phyloP scores from a whole-genome alignment of 2,329 filamentous ascomycete species.

The Rhynchosporium agropyri region DNA sequence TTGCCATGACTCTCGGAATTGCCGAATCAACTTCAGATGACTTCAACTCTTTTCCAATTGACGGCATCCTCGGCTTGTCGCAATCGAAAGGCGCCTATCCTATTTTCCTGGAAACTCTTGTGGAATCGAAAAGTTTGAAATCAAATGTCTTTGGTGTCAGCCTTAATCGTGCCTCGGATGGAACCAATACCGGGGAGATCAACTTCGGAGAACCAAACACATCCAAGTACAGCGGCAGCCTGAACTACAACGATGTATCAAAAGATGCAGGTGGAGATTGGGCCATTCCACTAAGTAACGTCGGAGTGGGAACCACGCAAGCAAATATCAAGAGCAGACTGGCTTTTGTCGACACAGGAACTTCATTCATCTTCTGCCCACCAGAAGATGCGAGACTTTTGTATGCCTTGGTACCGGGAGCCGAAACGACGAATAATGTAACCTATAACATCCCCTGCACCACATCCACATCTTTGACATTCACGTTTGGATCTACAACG shows the following conservation, averaged over 20 bases:
- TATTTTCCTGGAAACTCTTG: slow-evolving; percentile 68
- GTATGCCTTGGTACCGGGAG: slow-evolving; percentile 65
- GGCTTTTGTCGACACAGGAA: slow-evolving; percentile 83
- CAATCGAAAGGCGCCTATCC: slow-evolving; percentile 58
- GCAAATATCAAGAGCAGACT: slow-evolving; percentile 50
- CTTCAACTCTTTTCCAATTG: slow-evolving; percentile 79
- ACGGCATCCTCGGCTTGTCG: slow-evolving; percentile 82
- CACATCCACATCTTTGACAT: slow-evolving; percentile 59
- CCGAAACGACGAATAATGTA: slow-evolving; percentile 57
- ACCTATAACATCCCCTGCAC: slow-evolving; percentile 76
- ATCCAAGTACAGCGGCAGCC: slow-evolving; percentile 66
- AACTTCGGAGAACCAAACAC: slow-evolving; percentile 73
- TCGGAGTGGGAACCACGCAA: slow-evolving; percentile 63
- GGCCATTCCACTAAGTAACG: slow-evolving; percentile 71
- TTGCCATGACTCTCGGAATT: slow-evolving; percentile 71
- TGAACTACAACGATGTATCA: slow-evolving; percentile 64
- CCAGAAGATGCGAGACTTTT: slow-evolving; percentile 65
- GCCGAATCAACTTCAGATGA: slow-evolving; percentile 72
- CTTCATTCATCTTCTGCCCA: slow-evolving; percentile 77
- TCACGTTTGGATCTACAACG: slow-evolving; percentile 68
- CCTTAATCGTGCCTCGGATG: slow-evolving; percentile 68
- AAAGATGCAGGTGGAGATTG: slow-evolving; percentile 60
- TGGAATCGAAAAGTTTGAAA: slow-evolving; percentile 57
- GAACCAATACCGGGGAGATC: slow-evolving; percentile 71
- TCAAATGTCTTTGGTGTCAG: slow-evolving; percentile 72